Evolutionary conservation across 352 stramenopile species (phyloP).

Genomic region (Thraustochytrium sp.): DNA sequence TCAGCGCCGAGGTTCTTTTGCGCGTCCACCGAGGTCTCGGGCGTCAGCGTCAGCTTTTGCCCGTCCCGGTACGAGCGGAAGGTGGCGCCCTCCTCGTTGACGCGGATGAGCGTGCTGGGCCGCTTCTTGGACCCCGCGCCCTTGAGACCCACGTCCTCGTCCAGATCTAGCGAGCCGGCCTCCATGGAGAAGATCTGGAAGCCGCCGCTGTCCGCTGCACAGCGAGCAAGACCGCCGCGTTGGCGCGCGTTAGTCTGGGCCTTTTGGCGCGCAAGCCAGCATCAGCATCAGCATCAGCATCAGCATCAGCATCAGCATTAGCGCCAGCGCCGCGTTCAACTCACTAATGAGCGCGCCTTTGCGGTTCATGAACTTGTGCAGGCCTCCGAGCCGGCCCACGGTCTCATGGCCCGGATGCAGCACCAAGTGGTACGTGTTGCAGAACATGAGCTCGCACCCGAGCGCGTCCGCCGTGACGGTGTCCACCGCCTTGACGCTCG

Average conservation of each 20-base stretch:
- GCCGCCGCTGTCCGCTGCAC: slow-evolving; percentile 63
- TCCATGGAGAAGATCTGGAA: slow-evolving; percentile 59
- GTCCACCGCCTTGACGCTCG: slow-evolving; percentile 60
- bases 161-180: slow-evolving; percentile 9
- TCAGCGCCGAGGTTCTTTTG: slow-evolving; percentile 75
- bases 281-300: background rate
- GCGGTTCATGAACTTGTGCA: slow-evolving; percentile 72
- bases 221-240: background rate
- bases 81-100: slow-evolving; percentile 66
- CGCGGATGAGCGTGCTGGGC: slow-evolving; percentile 43
- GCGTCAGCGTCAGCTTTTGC: slow-evolving; percentile 63
- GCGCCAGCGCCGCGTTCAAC: background rate
- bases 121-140: slow-evolving; percentile 2
- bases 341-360: slow-evolving; percentile 68
- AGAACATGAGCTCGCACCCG: slow-evolving; percentile 67
- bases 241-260: no score
- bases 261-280: background rate
- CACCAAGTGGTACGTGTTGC: slow-evolving; percentile 79
- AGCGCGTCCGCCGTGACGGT: slow-evolving; percentile 55
- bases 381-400: slow-evolving; percentile 66
- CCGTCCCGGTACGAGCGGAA: slow-evolving; percentile 76
- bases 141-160: slow-evolving; percentile 27
- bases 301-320: background rate
- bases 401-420: slow-evolving; percentile 69
- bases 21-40: slow-evolving; percentile 68